A percentile compares a stretch with the other conserved stretches of the same genome.
Evolutionary conservation across 106 monocot species (phyloP).

Genomic region (Agapanthus africanus): DNA sequence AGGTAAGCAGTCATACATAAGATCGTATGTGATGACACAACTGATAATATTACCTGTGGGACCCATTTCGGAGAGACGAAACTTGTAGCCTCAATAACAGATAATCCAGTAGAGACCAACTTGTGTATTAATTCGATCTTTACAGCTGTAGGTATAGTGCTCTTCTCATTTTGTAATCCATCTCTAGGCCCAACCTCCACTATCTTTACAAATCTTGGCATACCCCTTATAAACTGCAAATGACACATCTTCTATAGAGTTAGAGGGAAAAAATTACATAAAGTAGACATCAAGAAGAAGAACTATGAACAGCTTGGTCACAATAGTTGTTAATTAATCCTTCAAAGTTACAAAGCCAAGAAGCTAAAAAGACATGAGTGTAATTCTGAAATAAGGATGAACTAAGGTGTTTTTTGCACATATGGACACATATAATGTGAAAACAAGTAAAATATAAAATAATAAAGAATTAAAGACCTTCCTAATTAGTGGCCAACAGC

Average conservation of each 20-base stretch:
- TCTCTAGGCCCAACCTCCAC: conserved; percentile 98
- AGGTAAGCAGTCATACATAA: not conserved
- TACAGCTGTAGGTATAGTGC: conserved; percentile 61
- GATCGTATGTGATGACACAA: not conserved
- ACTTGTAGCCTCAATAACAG: conserved; percentile 93
- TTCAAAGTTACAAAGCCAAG: not conserved
- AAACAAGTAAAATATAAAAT: not conserved
- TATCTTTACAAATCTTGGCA: conserved; percentile 86
- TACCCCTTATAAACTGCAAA: conserved; percentile 50
- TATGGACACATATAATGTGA: not conserved
- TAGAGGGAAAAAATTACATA: not conserved
- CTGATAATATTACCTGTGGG: conserved; percentile 49
- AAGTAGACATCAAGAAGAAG: not conserved
- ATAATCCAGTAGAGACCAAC: conserved; percentile 58
- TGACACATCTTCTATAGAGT: conserved; percentile 3
- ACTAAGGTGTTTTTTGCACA: not conserved
- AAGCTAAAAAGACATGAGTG: not conserved
- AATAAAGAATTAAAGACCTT: not conserved
- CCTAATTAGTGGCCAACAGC: not conserved
- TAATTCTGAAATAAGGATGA: not conserved
- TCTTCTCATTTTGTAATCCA: conserved; percentile 95
- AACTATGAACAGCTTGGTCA: not conserved
- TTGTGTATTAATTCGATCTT: conserved; percentile 83
- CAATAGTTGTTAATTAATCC: not conserved
- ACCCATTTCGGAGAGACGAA: conserved; percentile 99